Evolutionary conservation across 129 eudicot species (phyloP), one percentile per base, ranked within the genome.

Genomic region (Tagetes patula): DNA sequence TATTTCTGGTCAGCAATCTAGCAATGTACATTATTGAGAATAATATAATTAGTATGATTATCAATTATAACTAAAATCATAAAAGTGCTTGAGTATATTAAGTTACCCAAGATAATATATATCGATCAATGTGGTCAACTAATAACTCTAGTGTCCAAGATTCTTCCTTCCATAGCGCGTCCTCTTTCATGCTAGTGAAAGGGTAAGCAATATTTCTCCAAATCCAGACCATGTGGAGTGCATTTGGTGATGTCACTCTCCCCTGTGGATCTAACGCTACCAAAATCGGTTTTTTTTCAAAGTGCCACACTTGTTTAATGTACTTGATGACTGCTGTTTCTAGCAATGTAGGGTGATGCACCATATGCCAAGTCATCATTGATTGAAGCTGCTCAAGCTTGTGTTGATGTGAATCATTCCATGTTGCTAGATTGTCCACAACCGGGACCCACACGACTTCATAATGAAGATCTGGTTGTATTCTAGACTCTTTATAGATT

Each of bases 381-480:
- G 89, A 67, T 75, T 83, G 88, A 55, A 95, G 76, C 63, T 84
- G 74, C 67, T 88, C 82, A n/a, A 90, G 88, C 75, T 73, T 85
- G 31, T 77, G 82, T 42, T 85, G 84, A 32, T 85, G 82, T 38
- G 69, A 84, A 53, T 94, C 93, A 49, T 77, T 80, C 98, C 89
- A 86, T 38, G 96, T 58, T 40, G 34, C 42, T 49, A 84, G 49
- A 53, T 33, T 74, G 72, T 89, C 95, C 41, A 84, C 78, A 7
- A 95, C 66, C 0, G 99, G 99, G 39, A 95, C 66, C 99, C 99
- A 95, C 63, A 88, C 90, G 13, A 95, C 79, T 49, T 95, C 97
- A 10, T 90, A 91, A 1, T 78, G 77, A 59, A 78, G 72, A 20
- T 86, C 94, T 30, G 62, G 69, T 71, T 79, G 84, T 55, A 46